Evolutionary conservation across 768 basidiomycete genomes (phyloP).

Genomic region (Gloeostereum incarnatum): DNA sequence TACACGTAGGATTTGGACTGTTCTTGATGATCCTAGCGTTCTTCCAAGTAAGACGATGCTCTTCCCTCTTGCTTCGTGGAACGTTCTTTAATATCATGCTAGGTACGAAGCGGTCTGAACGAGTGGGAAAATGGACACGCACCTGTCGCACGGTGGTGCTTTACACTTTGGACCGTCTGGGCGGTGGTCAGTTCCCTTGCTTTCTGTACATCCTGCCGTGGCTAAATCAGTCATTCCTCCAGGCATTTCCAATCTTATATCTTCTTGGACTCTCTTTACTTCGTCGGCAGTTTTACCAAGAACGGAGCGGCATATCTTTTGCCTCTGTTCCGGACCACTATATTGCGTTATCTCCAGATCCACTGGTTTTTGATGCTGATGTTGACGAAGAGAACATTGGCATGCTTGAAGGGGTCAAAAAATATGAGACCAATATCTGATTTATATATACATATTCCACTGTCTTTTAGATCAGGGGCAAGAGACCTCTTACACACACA

Average conservation of each 20-base stretch:
- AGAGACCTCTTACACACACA: background rate
- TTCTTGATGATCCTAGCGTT: conserved; percentile 39
- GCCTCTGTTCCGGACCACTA: conserved; percentile 1
- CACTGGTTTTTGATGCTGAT: background rate
- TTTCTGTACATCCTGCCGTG: background rate
- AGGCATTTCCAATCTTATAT: conserved; percentile 2
- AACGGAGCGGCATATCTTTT: conserved; percentile 1
- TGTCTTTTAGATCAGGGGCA: background rate
- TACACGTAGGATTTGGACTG: conserved; percentile 47
- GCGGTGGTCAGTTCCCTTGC: conserved; percentile 24
- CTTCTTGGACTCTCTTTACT: conserved; percentile 3
- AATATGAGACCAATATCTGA: conserved; percentile 1
- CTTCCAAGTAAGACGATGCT: conserved; percentile 30
- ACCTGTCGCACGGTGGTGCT: conserved; percentile 25
- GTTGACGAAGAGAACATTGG: background rate
- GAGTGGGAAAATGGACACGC: conserved; percentile 31
- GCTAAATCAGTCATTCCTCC: background rate
- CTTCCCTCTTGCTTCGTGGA: conserved; percentile 6
- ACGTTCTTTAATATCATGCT: background rate
- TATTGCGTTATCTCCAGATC: conserved; percentile 4
- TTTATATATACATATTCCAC: conserved; percentile 1
- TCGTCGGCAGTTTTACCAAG: conserved; percentile 6
- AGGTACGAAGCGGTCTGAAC: conserved; percentile 35
- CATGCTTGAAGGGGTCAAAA: background rate
- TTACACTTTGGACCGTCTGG: conserved; percentile 36